Percentiles rank a stretch among this genome's conserved stretches.
Conservation (phyloP, 2,329 filamentous ascomycete species). For the Nothophaeocryptopus gaeumannii region DNA sequence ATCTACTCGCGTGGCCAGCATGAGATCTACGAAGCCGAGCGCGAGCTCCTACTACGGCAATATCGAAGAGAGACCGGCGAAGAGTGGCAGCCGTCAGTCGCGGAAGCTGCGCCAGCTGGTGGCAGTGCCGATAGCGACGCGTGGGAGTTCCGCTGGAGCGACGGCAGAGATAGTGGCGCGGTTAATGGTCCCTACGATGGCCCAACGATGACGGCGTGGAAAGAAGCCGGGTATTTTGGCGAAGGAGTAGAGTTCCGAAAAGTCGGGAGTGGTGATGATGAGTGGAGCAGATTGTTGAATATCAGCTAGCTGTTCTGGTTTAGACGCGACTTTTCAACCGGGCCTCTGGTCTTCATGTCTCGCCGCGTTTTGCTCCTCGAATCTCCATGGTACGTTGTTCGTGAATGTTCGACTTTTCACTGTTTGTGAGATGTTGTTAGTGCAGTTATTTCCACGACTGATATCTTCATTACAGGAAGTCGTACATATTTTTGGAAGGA, state of each 20-base stretch:
- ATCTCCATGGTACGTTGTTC: too few species aligned
- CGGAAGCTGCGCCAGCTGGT: slow-evolving; percentile 11
- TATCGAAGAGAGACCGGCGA: slow-evolving; percentile 84
- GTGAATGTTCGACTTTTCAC: too few species aligned
- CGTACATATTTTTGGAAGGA: too few species aligned
- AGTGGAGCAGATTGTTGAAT: slow-evolving; percentile 45
- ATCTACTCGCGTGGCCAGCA: slow-evolving; percentile 77
- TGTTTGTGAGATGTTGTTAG: too few species aligned
- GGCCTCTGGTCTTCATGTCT: too few species aligned
- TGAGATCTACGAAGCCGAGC: slow-evolving; percentile 88
- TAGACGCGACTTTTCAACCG: too few species aligned
- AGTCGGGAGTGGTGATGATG: slow-evolving; percentile 36
- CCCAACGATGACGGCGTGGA: slow-evolving; percentile 85
- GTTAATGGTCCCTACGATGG: slow-evolving; percentile 86
- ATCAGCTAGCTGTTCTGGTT: slow-evolving; percentile 18
- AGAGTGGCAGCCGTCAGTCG: slow-evolving; percentile 62
- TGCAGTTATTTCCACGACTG: too few species aligned
- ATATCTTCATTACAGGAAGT: background rate
- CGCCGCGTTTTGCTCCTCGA: too few species aligned
- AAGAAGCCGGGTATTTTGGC: slow-evolving; percentile 86
- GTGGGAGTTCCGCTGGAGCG: slow-evolving; percentile 93
- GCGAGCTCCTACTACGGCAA: slow-evolving; percentile 78
- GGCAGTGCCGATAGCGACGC: slow-evolving; percentile 1
- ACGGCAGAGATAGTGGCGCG: slow-evolving; percentile 74
- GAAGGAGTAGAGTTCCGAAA: slow-evolving; percentile 67